Conservation (phyloP, 2,329 filamentous ascomycete genomes). For the Lachnellula hyalina region DNA sequence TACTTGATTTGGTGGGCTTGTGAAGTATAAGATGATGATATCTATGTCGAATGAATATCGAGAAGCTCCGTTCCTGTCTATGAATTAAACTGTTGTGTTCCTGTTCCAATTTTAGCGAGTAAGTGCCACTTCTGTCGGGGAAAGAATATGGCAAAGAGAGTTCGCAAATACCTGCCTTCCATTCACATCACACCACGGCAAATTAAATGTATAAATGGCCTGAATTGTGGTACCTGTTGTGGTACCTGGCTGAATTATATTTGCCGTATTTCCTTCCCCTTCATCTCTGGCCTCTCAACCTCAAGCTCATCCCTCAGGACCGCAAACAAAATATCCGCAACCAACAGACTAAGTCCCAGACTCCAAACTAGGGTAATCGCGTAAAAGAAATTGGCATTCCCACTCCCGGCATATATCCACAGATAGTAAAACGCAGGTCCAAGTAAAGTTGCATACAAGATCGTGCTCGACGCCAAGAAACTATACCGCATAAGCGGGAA, state of each 20-base stretch:
- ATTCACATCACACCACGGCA: not conserved
- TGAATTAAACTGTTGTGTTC: too few relatives aligned
- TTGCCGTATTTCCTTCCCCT: slow-evolving; percentile 67
- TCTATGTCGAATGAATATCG: too few relatives aligned
- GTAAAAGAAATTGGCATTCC: slow-evolving; percentile 99
- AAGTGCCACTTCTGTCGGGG: too few relatives aligned
- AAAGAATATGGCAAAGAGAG: too few relatives aligned
- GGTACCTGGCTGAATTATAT: slow-evolving; percentile 21
- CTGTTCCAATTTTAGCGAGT: too few relatives aligned
- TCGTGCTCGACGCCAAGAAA: slow-evolving; percentile 75
- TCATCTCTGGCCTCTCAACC: slow-evolving; percentile 82
- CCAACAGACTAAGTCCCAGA: slow-evolving; percentile 76
- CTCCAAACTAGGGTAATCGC: slow-evolving; percentile 99
- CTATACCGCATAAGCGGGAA: slow-evolving; percentile 92
- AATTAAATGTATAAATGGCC: too few relatives aligned
- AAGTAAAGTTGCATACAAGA: slow-evolving; percentile 82
- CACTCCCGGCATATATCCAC: slow-evolving; percentile 97
- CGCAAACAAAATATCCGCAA: slow-evolving; percentile 85
- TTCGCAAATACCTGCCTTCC: not conserved
- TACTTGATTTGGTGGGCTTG: too few relatives aligned
- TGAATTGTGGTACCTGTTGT: too few relatives aligned
- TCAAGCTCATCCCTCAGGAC: slow-evolving; percentile 92
- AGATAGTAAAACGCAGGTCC: slow-evolving; percentile 95
- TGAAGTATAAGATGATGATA: too few relatives aligned
- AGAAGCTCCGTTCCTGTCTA: too few relatives aligned